Percentiles rank a stretch among this genome's conserved stretches.
These are phyloP conservation scores for Chytriomyces sp. DNA, from an alignment of 192 early-diverging fungal genomes.

Conservation along the genomic window DNA sequence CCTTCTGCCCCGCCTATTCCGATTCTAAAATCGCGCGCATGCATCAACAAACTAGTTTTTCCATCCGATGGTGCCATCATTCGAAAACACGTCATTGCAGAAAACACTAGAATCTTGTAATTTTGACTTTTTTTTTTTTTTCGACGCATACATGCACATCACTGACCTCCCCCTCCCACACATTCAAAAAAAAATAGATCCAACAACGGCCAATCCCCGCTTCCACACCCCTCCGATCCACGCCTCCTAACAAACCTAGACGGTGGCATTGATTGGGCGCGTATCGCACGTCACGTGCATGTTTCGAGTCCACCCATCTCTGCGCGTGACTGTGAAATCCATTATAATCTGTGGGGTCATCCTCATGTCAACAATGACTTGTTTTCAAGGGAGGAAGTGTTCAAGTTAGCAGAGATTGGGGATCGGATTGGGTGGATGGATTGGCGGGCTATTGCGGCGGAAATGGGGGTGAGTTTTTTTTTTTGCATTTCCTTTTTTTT, in stretches of 20 bases:
- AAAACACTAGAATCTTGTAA: slow-evolving; percentile 27
- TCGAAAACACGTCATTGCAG: slow-evolving; percentile 11
- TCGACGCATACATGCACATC: too few species aligned
- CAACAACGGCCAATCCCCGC: not conserved
- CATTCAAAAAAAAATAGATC: too few species aligned
- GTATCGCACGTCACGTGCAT: not conserved
- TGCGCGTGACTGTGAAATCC: slow-evolving; percentile 4
- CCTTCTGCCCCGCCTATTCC: too few species aligned
- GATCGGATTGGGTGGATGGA: slow-evolving; percentile 3
- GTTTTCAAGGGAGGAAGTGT: slow-evolving; percentile 26
- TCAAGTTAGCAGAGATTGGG: not conserved
- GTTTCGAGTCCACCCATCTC: slow-evolving; percentile 1
- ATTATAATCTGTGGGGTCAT: not conserved
- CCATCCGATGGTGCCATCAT: not conserved
- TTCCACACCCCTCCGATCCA: not conserved
- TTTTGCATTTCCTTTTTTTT: not conserved
- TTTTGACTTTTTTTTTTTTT: too few species aligned
- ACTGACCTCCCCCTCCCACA: too few species aligned
- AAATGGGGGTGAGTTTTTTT: slow-evolving; percentile 25
- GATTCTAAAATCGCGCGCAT: too few species aligned
- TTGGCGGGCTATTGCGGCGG: slow-evolving; percentile 17
- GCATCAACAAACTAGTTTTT: too few species aligned
- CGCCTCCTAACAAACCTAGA: not conserved
- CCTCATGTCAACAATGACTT: not conserved
- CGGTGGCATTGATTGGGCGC: slow-evolving; percentile 7